Conservation (phyloP, 108 stramenopile genomes). For the Thalassiosira profunda region DNA sequence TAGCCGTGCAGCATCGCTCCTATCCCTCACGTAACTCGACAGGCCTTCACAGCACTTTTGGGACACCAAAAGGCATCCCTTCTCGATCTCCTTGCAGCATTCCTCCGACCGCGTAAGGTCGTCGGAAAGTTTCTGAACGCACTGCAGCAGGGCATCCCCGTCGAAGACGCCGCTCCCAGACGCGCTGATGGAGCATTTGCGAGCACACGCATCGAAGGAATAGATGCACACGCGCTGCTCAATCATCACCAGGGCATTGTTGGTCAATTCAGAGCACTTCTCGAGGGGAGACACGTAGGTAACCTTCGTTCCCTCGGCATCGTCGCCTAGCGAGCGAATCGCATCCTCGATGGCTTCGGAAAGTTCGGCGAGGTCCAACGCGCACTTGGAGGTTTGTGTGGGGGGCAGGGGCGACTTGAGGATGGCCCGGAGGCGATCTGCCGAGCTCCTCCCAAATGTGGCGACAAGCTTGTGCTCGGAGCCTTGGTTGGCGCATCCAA, state of each 20-base stretch:
- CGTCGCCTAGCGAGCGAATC: conserved; percentile 42
- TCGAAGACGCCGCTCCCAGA: conserved; percentile 88
- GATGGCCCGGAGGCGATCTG: conserved; percentile 71
- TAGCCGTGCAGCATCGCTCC: conserved; percentile 83
- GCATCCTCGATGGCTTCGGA: conserved; percentile 69
- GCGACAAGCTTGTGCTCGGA: conserved; percentile 63
- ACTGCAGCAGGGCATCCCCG: conserved; percentile 71
- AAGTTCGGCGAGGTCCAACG: conserved; percentile 81
- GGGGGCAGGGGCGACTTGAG: conserved; percentile 81
- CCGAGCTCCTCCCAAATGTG: conserved; percentile 75
- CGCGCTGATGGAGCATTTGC: conserved; percentile 76
- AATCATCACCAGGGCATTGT: conserved; percentile 78
- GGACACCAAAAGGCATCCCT: conserved; percentile 83
- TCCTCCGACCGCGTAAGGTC: conserved; percentile 82
- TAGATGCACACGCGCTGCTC: conserved; percentile 89
- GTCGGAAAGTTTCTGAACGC: conserved; percentile 76
- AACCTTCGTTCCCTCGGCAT: conserved; percentile 22
- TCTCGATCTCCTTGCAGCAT: conserved; percentile 84
- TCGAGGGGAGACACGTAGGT: conserved; percentile 67
- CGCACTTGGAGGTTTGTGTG: conserved; percentile 78
- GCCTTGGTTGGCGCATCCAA: conserved; percentile 76
- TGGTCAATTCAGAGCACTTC: conserved; percentile 60
- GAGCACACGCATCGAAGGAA: conserved; percentile 87
- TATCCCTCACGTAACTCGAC: conserved; percentile 82
- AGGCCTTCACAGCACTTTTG: conserved; percentile 89